Conservation (phyloP, 805 yeast species). For the Kluyveromyces siamensis region DNA sequence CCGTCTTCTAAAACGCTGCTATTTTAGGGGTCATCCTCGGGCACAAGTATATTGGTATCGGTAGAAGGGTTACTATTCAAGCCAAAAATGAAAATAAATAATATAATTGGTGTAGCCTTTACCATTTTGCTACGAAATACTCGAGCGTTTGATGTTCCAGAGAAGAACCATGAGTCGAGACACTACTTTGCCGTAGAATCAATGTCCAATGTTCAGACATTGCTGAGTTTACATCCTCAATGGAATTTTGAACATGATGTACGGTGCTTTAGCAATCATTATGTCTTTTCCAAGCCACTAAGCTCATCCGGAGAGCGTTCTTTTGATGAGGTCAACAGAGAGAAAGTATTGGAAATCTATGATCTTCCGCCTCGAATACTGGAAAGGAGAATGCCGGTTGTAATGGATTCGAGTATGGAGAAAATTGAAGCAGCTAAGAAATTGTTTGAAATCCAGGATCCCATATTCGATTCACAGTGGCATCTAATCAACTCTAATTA, state of each 20-base stretch:
- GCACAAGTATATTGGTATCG: no score
- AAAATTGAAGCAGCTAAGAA: conserved; percentile 39
- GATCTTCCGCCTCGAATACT: conserved; percentile 45
- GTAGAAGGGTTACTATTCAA: not conserved
- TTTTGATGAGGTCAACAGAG: not conserved
- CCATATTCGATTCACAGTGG: conserved; percentile 82
- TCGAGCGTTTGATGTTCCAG: conserved; percentile 21
- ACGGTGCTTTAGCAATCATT: conserved; percentile 51
- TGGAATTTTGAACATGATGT: conserved; percentile 59
- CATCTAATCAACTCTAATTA: conserved; percentile 67
- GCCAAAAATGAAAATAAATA: not conserved
- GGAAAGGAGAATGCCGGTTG: conserved; percentile 50
- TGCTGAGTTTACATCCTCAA: conserved; percentile 32
- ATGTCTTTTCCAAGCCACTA: conserved; percentile 50
- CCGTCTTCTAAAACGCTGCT: no score
- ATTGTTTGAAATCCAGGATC: conserved; percentile 64
- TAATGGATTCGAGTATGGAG: conserved; percentile 44
- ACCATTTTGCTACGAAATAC: not conserved
- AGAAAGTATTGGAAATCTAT: conserved; percentile 38
- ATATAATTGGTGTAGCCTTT: not conserved
- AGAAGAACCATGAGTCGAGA: conserved; percentile 40
- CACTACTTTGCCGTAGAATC: conserved; percentile 61
- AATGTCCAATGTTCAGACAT: conserved; percentile 27
- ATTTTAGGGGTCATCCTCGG: no score
- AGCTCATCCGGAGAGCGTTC: not conserved